These are phyloP conservation scores for Saccharomycopsis oosterbeekiorum DNA, from an alignment of 805 yeast genomes.

Conservation along the genomic window DNA sequence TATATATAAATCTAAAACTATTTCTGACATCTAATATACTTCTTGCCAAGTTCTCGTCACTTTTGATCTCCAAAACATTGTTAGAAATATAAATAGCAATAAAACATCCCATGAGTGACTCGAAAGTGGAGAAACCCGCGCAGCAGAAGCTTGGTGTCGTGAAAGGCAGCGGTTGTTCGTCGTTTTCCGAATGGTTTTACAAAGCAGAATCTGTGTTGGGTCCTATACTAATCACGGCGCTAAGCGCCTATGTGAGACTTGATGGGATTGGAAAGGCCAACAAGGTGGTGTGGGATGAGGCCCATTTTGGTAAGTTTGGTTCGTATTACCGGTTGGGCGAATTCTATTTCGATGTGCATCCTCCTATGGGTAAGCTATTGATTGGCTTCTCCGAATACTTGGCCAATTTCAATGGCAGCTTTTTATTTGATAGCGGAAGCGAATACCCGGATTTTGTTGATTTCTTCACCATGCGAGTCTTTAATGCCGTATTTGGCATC, in stretches of 20 bases:
- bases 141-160: neutral
- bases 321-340: constrained; percentile 70
- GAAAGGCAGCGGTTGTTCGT: neutral
- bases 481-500: constrained; percentile 61
- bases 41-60: no score
- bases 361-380: constrained; percentile 76
- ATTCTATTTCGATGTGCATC: constrained; percentile 80
- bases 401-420: constrained; percentile 70
- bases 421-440: constrained; percentile 61
- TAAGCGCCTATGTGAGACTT: constrained; percentile 48
- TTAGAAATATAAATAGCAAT: no score
- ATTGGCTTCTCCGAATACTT: constrained; percentile 69
- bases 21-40: no score
- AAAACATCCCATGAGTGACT: neutral
- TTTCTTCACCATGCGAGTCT: constrained; percentile 56
- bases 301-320: constrained; percentile 83
- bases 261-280: constrained; percentile 46
- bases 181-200: neutral
- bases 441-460: constrained; percentile 52
- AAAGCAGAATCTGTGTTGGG: constrained; percentile 28
- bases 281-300: constrained; percentile 81
- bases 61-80: no score
- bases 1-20: no score
- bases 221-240: constrained; percentile 34
- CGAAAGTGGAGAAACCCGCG: neutral